Percentiles rank a stretch among this genome's conserved stretches.
phyloP scores from a whole-genome alignment of 1,284 basidiomycete species.

The Tylopilus orsonianus region DNA sequence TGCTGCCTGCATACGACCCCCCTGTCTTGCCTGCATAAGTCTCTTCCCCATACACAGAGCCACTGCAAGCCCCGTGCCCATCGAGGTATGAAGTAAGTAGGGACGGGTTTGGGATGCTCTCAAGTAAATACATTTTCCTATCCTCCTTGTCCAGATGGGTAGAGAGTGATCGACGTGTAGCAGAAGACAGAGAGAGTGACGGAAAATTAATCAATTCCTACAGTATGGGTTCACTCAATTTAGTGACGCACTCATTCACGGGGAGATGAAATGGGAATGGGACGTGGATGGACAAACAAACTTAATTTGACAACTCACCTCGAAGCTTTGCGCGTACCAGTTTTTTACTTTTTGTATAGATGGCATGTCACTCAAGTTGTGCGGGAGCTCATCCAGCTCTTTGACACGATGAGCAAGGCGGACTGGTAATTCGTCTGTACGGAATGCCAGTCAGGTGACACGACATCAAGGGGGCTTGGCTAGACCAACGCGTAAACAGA shows the following conservation, averaged over 20 bases:
- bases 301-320: constrained; percentile 54
- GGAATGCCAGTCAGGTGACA: constrained; percentile 47
- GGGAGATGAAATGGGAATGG: neutral
- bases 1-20: constrained; percentile 29
- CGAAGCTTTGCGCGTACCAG: constrained; percentile 99
- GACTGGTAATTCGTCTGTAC: constrained; percentile 73
- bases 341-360: constrained; percentile 95
- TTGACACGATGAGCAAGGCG: constrained; percentile 95
- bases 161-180: constrained; percentile 70
- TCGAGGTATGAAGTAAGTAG: constrained; percentile 30
- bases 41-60: constrained; percentile 10
- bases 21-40: neutral
- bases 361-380: constrained; percentile 89
- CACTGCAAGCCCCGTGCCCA: constrained; percentile 16
- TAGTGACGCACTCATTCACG: constrained; percentile 4
- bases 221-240: neutral
- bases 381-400: constrained; percentile 93
- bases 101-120: constrained; percentile 72
- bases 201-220: constrained; percentile 90
- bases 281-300: neutral
- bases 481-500: neutral
- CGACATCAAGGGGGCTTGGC: neutral
- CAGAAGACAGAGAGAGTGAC: constrained; percentile 63
- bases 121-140: constrained; percentile 47
- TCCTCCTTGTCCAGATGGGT: constrained; percentile 39